Evolutionary conservation across 257 asterid species (phyloP), one percentile per base, ranked within the genome.

Genomic region (Solanum neorickii): DNA sequence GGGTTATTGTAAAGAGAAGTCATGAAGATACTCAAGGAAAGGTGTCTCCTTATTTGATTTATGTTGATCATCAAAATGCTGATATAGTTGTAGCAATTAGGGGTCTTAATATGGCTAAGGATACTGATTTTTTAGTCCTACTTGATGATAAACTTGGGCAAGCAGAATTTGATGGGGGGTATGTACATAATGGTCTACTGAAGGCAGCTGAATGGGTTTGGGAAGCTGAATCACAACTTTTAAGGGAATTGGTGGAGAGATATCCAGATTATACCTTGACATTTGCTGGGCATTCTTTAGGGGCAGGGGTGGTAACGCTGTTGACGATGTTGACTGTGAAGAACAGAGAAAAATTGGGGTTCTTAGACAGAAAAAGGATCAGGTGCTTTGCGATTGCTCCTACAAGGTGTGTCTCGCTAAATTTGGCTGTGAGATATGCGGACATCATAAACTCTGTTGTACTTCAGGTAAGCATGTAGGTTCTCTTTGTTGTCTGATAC

Each of bases 351-450:
- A 94, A 90, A 66, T 76, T 97, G 89, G 99, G 98, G 46, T 31
- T 87, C 83, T 83, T 97, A 11, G 98, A 93, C 88, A 93, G 99
- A 90, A 91, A 90, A 89, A 91, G 97, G 93, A 93, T 97, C 78
- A 93, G 98, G 89, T 95, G 99, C 93, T 97, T 90, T 85, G 99
- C 99, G 15, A 91, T 97, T 88, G 99, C 99, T 49, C 99, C 99
- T 72, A 93, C 98, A 3, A 92, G 99, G 94, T 97, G 99, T 88
- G 95, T 97, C 86, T 97, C 99, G 1, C 88, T 97, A 39, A 97
- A 97, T 91, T 90, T 97, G 94, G 99, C 99, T 0, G 98, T 97
- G 74, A 90, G 98, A 93, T 96, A 97, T 86, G 99, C 98, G 5
- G 99, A 97, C 62, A 94, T 96, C 88, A 97, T 96, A 83, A 97